Evolutionary conservation across 2,329 filamentous ascomycete genomes (phyloP), one percentile per base, ranked within the genome.

Genomic region (Arthrobotrys megalospora): DNA sequence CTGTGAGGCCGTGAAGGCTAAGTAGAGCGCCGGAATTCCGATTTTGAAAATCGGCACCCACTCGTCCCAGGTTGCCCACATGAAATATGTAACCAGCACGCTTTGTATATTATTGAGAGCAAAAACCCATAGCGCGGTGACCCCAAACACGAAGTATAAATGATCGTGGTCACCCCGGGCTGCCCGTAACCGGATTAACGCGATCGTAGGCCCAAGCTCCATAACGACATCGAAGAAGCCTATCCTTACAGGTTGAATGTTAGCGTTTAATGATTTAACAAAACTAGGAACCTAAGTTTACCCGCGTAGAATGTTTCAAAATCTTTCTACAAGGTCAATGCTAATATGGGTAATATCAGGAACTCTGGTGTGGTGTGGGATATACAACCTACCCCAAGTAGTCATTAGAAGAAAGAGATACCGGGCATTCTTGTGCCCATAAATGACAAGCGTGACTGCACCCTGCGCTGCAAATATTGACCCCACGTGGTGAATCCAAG

Each of bases 401-500:
- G 21, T 19, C 1, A 60, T 60, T 1, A 60, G 0, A 8, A 60
- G 19, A 28, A 60, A 60, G 8, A 43, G 55, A 60, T 60, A 60
- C 16, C 55, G 55, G 11, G 36, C 55, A n/a, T 28, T 43, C 12
- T 1, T 10, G 43, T 43, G 36, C 19, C 55, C 55, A 60, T 41
- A 6, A 41, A 3, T 60, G 19, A 60, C 55, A 16, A 60, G 55
- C 5, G 55, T 43, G 14, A 43, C 10, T 14, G 55, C 43, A 10
- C 34, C 5, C 55, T 60, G 55, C 19, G 55, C 55, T 4, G 36
- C n/a, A 10, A 60, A n/a, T 24, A 60, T 60, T 2, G 36, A 43
- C 19, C 55, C 55, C 1, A 60, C 36, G 8, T 60, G 55, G n/a
- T 60, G 55, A 11, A 32, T 41, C 55, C 55, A 60, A 28, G 55